Base-by-base conservation (phyloP, 495 filamentous ascomycete genomes). In the Hypomontagnella submonticulosa region DNA sequence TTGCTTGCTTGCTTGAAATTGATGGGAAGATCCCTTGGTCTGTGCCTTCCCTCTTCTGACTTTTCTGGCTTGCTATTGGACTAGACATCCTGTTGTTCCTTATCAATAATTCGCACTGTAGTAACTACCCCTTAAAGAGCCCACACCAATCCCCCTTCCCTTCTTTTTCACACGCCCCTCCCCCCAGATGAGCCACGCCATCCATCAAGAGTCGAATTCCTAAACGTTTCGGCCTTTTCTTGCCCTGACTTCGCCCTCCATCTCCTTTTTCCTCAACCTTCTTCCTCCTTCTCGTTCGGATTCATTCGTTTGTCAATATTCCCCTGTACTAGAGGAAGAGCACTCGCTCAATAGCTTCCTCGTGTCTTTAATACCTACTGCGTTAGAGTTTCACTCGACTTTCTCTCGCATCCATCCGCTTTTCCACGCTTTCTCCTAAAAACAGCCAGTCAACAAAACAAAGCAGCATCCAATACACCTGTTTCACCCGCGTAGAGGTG, bases 301-400 rank as follows among this genome's bases (percentile, higher is more conserved):
- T 73, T 71, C 70, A 73, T 77, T 76, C 76, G 72, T 74, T 74
- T 78, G 72, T 66, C 74, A 73, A 79, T 82, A 82, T 80, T 81
- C 81, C 79, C 73, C 76, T 78, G 71, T 67, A 72, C 16, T 67
- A 72, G 33, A 67, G 66, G 71, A 70, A 70, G 66, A 57, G 66
- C 71, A 68, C 72, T 75, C 73, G 71, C 79, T 78, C 73, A 69
- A 66, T 74, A 75, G 61, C 71, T 73, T 75, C 75, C 65, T 77
- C 74, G 20, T 38, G n/a, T 23, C 58, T 74, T 74, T 74, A 74
- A 72, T 74, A 70, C 50, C 49, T 41, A 51, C 34, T 46, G 7
- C 46, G 8, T 47, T 50, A 43, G 23, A 57, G 59, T 57, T 70
- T 53, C 63, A 54, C 58, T 65, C 50, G 57, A 65, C 34, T 57